Base-by-base conservation (phyloP, 2,329 filamentous ascomycete species). In the Xylariaceae sp. region DNA sequence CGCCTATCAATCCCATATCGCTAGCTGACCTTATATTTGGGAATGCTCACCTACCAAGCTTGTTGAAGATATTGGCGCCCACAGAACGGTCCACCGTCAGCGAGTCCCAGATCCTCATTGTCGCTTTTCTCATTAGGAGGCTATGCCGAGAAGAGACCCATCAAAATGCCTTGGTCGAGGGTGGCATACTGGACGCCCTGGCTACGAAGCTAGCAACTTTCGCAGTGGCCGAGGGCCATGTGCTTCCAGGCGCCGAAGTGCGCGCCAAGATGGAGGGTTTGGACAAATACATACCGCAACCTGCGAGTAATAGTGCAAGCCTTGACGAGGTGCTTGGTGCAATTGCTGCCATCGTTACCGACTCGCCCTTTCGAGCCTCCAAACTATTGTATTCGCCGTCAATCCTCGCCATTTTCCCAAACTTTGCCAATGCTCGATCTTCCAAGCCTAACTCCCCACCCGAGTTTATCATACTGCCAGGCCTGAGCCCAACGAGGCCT, bases 291-390 rank as follows among this genome's bases (percentile, higher is more conserved):
- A 78, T 90, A 43, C 88, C 87, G 2, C 71, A 77, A 3, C 76
- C 87, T 19, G 82, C 88, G 7, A 79, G 81, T 2, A 72, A 76
- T 13, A 75, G 74, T 14, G 75, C 82, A 22, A 82, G 80, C 54
- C 71, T 96, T 38, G 79, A 84, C 1, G 83, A 84, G 10, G 81
- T 96, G 16, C 73, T 97, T 6, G 86, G 90, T 56, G 89, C 92
- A 0, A 82, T 96, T 46, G 80, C 85, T 17, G 80, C 85, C 42
- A 87, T 97, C 44, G 81, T 96, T 45, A 81, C 85, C 55, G 83
- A 89, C 62, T 97, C 93, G 1, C 87, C 86, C 60, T 89, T 87
- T 69, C 83, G 90, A 49, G 86, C 89, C 10, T 86, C 86, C 58
- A 82, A 89, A 61, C 79, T 89, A 45, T 71, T 87, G 41, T 86